Percentiles rank a stretch among this genome's conserved stretches.
Conservation (phyloP, 2,329 filamentous ascomycete species). For the Westerdykella sp. region DNA sequence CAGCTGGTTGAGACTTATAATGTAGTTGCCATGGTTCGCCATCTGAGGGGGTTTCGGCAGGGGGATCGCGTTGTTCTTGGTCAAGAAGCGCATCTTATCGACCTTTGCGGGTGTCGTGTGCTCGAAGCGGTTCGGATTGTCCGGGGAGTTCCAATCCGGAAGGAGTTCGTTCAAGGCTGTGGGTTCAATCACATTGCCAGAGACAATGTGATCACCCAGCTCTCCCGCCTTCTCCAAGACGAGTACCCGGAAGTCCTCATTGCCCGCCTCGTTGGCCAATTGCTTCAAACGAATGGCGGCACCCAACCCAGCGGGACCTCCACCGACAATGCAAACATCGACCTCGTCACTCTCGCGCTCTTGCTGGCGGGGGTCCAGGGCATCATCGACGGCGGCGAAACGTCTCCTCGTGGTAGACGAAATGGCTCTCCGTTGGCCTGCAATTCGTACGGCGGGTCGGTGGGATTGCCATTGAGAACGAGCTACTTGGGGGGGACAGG, state of each 20-base stretch:
- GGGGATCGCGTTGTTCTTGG: slow-evolving; percentile 69
- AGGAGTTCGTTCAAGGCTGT: slow-evolving; percentile 82
- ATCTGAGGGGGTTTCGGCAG: slow-evolving; percentile 91
- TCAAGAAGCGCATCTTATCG: slow-evolving; percentile 93
- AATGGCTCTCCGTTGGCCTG: slow-evolving; percentile 34
- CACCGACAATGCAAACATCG: slow-evolving; percentile 94
- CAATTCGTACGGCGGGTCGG: slow-evolving; percentile 31
- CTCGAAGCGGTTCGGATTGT: slow-evolving; percentile 82
- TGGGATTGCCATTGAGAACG: slow-evolving; percentile 15
- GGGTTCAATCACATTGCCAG: slow-evolving; percentile 90
- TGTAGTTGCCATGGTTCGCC: slow-evolving; percentile 97
- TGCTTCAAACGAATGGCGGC: slow-evolving; percentile 95
- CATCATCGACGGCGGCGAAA: slow-evolving; percentile 36
- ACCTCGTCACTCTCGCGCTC: slow-evolving; percentile 91
- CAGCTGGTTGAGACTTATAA: slow-evolving; percentile 90
- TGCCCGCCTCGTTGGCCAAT: slow-evolving; percentile 86
- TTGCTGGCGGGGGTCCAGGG: slow-evolving; percentile 46
- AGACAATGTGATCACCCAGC: slow-evolving; percentile 89
- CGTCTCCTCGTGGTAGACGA: slow-evolving; percentile 27
- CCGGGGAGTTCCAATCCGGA: slow-evolving; percentile 86
- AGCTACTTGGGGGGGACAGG: slow-evolving; percentile 12
- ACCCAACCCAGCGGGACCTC: slow-evolving; percentile 86
- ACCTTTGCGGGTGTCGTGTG: slow-evolving; percentile 74
- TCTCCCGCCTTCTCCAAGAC: slow-evolving; percentile 94
- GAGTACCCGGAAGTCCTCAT: slow-evolving; percentile 91